Conservation (phyloP, 306 rosid genomes). For the Elaeagnus macrophylla region DNA sequence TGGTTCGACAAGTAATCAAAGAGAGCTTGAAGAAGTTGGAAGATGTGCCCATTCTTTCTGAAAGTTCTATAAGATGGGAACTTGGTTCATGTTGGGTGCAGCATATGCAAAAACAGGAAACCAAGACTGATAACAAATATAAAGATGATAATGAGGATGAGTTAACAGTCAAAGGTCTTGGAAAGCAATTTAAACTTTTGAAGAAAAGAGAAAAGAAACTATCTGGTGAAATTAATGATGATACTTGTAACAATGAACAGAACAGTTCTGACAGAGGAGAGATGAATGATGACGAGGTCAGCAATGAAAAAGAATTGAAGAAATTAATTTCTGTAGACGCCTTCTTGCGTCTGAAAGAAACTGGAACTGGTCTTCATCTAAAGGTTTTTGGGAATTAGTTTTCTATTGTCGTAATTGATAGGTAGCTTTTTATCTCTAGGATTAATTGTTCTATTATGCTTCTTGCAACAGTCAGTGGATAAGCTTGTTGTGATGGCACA, state of each 20-base stretch:
- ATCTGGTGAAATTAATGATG: constrained; percentile 15
- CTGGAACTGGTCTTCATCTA: constrained; percentile 75
- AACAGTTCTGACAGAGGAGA: constrained; percentile 25
- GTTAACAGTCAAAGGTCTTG: constrained; percentile 74
- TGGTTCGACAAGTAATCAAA: constrained; percentile 45
- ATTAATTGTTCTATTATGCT: constrained; percentile 18
- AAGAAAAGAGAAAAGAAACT: constrained; percentile 70
- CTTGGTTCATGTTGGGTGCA: constrained; percentile 96
- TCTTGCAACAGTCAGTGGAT: constrained; percentile 57
- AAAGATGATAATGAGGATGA: constrained; percentile 37
- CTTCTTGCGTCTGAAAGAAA: constrained; percentile 52
- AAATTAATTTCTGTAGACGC: constrained; percentile 57
- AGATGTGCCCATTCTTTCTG: constrained; percentile 33
- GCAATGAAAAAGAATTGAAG: constrained; percentile 39
- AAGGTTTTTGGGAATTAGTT: constrained; percentile 42
- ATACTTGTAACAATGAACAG: constrained; percentile 14
- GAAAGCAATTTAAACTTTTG: constrained; percentile 74
- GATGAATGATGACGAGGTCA: constrained; percentile 28
- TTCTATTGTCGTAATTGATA: neutral
- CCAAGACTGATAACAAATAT: constrained; percentile 27
- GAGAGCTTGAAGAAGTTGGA: constrained; percentile 47
- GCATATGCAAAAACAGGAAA: constrained; percentile 74
- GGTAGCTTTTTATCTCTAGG: neutral
- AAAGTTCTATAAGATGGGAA: constrained; percentile 80
- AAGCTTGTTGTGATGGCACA: constrained; percentile 66